Percentiles rank a stretch among this genome's conserved stretches.
These are phyloP conservation scores for Phialemoniopsis sp. DNA, from an alignment of 2,329 filamentous ascomycete species.

Conservation along the genomic window DNA sequence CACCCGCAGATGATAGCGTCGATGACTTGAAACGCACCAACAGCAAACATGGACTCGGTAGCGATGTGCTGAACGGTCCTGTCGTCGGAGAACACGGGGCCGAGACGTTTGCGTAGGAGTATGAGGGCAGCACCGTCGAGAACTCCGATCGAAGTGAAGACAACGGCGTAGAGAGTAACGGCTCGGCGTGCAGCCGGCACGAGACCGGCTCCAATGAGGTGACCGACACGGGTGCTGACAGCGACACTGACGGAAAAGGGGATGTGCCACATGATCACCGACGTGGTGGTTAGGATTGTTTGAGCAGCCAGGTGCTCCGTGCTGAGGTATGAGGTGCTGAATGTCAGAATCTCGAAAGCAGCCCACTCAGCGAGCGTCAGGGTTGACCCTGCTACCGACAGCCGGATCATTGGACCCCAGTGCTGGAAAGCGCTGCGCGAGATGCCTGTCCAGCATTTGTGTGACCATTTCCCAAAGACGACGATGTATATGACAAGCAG, in stretches of 20 bases:
- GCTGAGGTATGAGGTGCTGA: conserved; percentile 38
- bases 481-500: conserved; percentile 41
- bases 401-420: conserved; percentile 33
- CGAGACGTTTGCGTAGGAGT: conserved; percentile 20
- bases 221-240: conserved; percentile 34
- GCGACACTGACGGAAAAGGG: conserved; percentile 36
- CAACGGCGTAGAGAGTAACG: too few species aligned
- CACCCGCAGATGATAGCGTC: conserved; percentile 28
- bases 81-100: conserved; percentile 25
- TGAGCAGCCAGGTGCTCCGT: too few species aligned
- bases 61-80: conserved; percentile 20
- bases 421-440: conserved; percentile 26
- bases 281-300: too few species aligned
- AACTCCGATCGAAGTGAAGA: conserved; percentile 25
- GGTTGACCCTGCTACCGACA: conserved; percentile 31
- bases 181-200: conserved; percentile 23
- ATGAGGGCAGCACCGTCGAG: conserved; percentile 25
- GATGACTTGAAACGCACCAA: conserved; percentile 26
- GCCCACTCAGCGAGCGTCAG: conserved; percentile 38
- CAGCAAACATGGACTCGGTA: conserved; percentile 21
- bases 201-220: conserved; percentile 32
- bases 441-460: conserved; percentile 39
- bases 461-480: conserved; percentile 32
- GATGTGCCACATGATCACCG: too few species aligned
- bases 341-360: conserved; percentile 36